Evolutionary conservation across 1,139 yeast genomes (phyloP).

Genomic region (Diutina mesorugosa): DNA sequence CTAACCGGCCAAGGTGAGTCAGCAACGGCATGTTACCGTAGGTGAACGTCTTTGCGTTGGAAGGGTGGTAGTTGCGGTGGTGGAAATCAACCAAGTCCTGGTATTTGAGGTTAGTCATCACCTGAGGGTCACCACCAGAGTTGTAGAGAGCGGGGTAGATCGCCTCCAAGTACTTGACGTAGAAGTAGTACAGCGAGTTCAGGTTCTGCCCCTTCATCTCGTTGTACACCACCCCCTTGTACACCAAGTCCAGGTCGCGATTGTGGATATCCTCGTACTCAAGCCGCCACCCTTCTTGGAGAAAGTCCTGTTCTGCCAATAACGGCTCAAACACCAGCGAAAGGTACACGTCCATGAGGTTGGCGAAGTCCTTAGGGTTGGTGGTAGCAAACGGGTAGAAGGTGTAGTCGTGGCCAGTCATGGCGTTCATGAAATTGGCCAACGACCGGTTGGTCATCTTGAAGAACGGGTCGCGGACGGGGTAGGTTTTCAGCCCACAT

Average conservation of each 20-base stretch:
- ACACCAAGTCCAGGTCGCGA: slow-evolving; percentile 43
- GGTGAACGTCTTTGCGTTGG: slow-evolving; percentile 77
- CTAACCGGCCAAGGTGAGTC: slow-evolving; percentile 39
- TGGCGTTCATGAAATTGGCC: slow-evolving; percentile 95
- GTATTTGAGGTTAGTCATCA: slow-evolving; percentile 62
- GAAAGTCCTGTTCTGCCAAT: slow-evolving; percentile 66
- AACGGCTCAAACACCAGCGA: slow-evolving; percentile 82
- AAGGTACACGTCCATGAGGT: slow-evolving; percentile 77
- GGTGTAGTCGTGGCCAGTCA: slow-evolving; percentile 96
- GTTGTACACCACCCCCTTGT: slow-evolving; percentile 93
- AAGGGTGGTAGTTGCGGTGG: slow-evolving; percentile 67
- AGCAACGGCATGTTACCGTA: slow-evolving; percentile 68
- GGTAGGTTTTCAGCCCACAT: slow-evolving; percentile 84
- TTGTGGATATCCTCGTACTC: slow-evolving; percentile 60
- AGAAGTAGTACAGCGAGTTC: slow-evolving; percentile 73
- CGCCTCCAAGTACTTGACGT: slow-evolving; percentile 76
- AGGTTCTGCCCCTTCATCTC: slow-evolving; percentile 98
- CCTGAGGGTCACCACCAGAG: slow-evolving; percentile 90
- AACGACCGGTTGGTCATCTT: slow-evolving; percentile 83
- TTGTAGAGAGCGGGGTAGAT: slow-evolving; percentile 75
- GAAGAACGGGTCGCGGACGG: slow-evolving; percentile 94
- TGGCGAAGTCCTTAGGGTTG: slow-evolving; percentile 65
- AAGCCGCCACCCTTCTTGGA: slow-evolving; percentile 97
- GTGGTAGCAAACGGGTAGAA: slow-evolving; percentile 96
- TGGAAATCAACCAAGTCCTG: slow-evolving; percentile 73